Evolutionary conservation across 306 rosid genomes (phyloP).

Genomic region (Calophaca sinica): DNA sequence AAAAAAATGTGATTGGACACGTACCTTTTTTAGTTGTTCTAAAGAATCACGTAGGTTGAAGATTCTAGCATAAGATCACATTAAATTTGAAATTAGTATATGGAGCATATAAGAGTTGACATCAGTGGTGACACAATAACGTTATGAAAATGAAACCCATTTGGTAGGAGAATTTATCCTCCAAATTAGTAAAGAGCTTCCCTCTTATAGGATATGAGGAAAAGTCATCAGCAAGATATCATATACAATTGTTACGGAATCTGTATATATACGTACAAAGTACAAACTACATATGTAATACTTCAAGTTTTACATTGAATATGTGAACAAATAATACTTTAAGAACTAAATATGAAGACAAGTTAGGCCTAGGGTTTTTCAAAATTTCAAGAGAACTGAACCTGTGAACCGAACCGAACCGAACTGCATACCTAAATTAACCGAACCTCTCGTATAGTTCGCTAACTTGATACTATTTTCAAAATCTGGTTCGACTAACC

Average conservation of each 20-base stretch:
- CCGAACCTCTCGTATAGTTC: no score
- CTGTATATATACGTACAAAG: constrained; percentile 30
- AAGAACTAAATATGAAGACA: no score
- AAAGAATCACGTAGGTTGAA: constrained; percentile 44
- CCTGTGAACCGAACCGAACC: no score
- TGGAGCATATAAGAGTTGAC: constrained; percentile 58
- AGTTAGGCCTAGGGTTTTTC: no score
- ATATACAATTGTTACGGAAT: constrained; percentile 23
- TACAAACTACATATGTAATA: background rate
- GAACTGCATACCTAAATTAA: no score
- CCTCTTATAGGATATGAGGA: constrained; percentile 24
- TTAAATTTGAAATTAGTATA: constrained; percentile 30
- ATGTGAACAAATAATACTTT: background rate
- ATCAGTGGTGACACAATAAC: constrained; percentile 22
- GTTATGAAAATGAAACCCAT: constrained; percentile 45
- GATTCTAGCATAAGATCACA: constrained; percentile 38
- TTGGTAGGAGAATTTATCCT: constrained; percentile 43
- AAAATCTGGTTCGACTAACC: no score
- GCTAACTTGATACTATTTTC: no score
- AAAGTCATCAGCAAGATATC: constrained; percentile 43
- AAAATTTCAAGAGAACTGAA: no score
- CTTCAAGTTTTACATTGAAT: background rate
- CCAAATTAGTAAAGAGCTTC: constrained; percentile 30
- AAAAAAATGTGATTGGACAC: constrained; percentile 34
- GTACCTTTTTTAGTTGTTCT: background rate